These are phyloP conservation scores for Trichosporon ovoides DNA, from an alignment of 1,284 basidiomycete species.

Conservation along the genomic window DNA sequence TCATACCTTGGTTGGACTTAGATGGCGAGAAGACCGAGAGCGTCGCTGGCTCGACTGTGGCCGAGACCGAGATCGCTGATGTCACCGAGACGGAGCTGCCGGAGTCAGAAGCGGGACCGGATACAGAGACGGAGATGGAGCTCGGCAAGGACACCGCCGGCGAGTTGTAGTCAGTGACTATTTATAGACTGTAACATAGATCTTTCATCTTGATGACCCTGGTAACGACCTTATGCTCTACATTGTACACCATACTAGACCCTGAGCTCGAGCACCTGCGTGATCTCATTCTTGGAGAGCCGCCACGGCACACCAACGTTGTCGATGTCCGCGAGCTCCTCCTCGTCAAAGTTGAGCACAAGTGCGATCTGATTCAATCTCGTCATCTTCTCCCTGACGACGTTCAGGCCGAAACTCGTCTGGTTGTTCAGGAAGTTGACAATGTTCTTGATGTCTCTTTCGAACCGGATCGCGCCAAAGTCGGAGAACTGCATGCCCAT, in stretches of 20 bases:
- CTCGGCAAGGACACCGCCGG: not conserved
- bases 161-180: not conserved
- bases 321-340: slow-evolving; percentile 84
- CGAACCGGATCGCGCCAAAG: slow-evolving; percentile 95
- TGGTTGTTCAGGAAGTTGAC: slow-evolving; percentile 77
- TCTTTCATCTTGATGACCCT: not conserved
- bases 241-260: slow-evolving; percentile 21
- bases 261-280: slow-evolving; percentile 61
- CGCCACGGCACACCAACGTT: slow-evolving; percentile 88
- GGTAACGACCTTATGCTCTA: not conserved
- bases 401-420: slow-evolving; percentile 64
- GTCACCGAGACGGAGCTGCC: not conserved
- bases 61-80: not conserved
- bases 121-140: not conserved
- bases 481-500: slow-evolving; percentile 80
- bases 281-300: slow-evolving; percentile 70
- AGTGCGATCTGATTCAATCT: slow-evolving; percentile 90
- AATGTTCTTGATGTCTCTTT: slow-evolving; percentile 82
- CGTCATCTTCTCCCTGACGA: slow-evolving; percentile 83
- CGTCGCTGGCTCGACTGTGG: not conserved
- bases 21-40: not conserved
- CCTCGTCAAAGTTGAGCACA: slow-evolving; percentile 80
- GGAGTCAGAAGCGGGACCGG: too few relatives aligned
- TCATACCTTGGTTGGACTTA: not conserved
- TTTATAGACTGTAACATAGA: not conserved